Conservation (phyloP, 768 basidiomycete genomes). For the Daedalea quercina region DNA sequence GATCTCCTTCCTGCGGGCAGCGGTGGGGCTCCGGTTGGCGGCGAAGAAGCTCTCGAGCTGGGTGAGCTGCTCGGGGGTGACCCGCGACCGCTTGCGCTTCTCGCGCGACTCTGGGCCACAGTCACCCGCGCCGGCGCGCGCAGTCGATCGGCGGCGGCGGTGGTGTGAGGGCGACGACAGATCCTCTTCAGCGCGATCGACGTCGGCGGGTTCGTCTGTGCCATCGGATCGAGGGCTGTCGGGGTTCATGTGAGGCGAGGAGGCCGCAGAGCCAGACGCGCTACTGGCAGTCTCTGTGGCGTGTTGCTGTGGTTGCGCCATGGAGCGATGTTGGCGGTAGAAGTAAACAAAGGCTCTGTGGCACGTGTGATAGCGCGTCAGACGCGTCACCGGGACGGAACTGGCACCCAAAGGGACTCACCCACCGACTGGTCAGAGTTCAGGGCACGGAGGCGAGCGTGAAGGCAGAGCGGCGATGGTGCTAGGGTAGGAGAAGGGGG, state of each 20-base stretch:
- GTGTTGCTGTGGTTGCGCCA: neutral
- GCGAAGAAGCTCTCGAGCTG: constrained; percentile 69
- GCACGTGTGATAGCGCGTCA: too few relatives aligned
- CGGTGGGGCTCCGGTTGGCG: constrained; percentile 65
- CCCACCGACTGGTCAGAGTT: too few relatives aligned
- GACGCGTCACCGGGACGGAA: too few relatives aligned
- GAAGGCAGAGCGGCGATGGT: too few relatives aligned
- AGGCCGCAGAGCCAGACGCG: neutral
- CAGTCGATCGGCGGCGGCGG: neutral
- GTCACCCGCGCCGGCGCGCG: neutral
- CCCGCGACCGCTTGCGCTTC: constrained; percentile 49
- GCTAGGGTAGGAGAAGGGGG: too few relatives aligned
- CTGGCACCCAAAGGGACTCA: too few relatives aligned
- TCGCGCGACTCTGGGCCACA: neutral
- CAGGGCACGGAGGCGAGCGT: too few relatives aligned
- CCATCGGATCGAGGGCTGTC: neutral
- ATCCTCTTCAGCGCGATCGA: neutral
- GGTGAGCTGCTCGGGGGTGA: constrained; percentile 74
- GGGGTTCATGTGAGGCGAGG: neutral
- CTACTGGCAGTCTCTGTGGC: neutral
- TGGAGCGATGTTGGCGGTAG: too few relatives aligned
- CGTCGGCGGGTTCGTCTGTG: neutral
- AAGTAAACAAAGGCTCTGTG: too few relatives aligned
- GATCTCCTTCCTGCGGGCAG: constrained; percentile 65
- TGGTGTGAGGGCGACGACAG: neutral